Base-by-base conservation (phyloP, 768 basidiomycete species). In the Roridomyces roridus region DNA sequence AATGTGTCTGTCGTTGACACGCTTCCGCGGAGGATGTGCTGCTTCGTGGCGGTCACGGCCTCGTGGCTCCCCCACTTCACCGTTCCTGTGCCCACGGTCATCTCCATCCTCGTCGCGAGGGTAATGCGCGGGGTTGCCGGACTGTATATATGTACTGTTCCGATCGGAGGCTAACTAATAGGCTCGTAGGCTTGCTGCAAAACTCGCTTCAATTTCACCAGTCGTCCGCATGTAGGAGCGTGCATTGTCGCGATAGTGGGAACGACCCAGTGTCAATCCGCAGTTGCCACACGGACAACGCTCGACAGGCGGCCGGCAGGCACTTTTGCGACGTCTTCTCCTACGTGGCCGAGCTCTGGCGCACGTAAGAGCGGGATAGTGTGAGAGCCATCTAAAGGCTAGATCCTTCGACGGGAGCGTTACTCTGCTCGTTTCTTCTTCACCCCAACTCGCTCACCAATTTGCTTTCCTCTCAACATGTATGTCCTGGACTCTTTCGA, bases 111-210 rank as follows among this genome's bases (percentile, higher is more conserved):
- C 7, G 11, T 34, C 31, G 31, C 11, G 15, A 15, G 31, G 45
- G 57, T 54, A 53, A 59, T 29, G 23, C 39, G 47, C 58, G 58
- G 43, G 50, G 42, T 59, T 37, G 47, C 47, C 52, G 52, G 58
- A 24, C 17, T 48, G 36, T 25, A 5, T 41, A 37, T 21, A 29
- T 41, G 31, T 36, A n/a, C n/a, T n/a, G 40, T 42, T 59, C 58
- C 58, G 58, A 59, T 59, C 52, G 17, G 47, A 55, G 48, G 35
- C 43, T 59, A 59, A 59, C 43, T 55, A 59, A 59, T 51, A 31
- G 43, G 3, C 7, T 34, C 31, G 31, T 34, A 34, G 11, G 24
- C 52, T 54, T 31, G 52, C 58, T 42, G 58, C n/a, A 21, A 50
- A 54, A 24, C 58, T 50, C 58, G 58, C 55, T 59, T 46, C 58